Percentiles rank a stretch among this genome's conserved stretches.
These are phyloP conservation scores for Amanita brunnescens DNA, from an alignment of 768 basidiomycete genomes.

Conservation along the genomic window DNA sequence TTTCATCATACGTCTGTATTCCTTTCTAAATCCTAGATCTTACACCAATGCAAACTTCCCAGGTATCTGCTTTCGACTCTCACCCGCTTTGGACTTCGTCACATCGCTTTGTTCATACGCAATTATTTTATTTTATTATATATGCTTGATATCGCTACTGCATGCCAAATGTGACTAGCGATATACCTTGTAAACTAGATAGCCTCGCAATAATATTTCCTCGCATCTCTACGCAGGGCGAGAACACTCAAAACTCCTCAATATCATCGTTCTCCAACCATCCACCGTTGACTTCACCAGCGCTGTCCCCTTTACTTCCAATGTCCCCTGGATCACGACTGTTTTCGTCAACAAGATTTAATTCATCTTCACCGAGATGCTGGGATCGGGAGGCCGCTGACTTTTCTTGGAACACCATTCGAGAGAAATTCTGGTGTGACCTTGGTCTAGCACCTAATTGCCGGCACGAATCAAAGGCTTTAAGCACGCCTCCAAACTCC, in stretches of 20 bases:
- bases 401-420: conserved; percentile 29
- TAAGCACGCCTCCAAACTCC: conserved; percentile 53
- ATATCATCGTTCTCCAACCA: conserved; percentile 58
- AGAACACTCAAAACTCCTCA: conserved; percentile 31
- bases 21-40: background rate
- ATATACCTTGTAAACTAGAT: background rate
- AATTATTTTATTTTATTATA: conserved; percentile 6
- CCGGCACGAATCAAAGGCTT: conserved; percentile 30
- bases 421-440: conserved; percentile 45
- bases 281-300: conserved; percentile 28
- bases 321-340: conserved; percentile 3
- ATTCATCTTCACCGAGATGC: conserved; percentile 27
- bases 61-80: background rate
- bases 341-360: conserved; percentile 16
- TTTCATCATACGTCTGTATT: background rate
- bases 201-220: background rate
- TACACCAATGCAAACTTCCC: background rate
- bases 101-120: background rate
- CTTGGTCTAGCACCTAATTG: conserved; percentile 11
- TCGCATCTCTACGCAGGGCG: background rate
- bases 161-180: background rate
- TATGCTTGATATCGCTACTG: background rate
- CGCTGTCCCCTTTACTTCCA: conserved; percentile 19
- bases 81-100: background rate
- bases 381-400: conserved; percentile 6